Evolutionary conservation across 2,329 filamentous ascomycete species (phyloP), one percentile per base, ranked within the genome.

Genomic region (Talaromyces sp.): DNA sequence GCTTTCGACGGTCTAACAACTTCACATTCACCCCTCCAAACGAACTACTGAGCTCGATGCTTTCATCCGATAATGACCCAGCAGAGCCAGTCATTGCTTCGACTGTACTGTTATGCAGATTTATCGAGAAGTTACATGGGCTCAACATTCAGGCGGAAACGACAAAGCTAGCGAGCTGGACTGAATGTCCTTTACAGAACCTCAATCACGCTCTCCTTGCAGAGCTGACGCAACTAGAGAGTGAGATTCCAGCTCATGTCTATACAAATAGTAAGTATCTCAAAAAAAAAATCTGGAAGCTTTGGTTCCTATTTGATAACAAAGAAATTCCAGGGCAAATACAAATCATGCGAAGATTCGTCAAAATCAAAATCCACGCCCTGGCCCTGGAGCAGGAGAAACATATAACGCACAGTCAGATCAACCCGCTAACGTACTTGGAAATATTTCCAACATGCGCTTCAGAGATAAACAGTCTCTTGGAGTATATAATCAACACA

Each of bases 151-250:
- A 53, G 5, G 39, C 15, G 15, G 40, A 54, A 3, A 40, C 54
- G 10, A 10, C 21, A 35, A 45, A 50, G 10, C 28, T 25, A n/a
- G 22, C 33, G 3, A 28, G 11, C 15, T 37, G 48, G 48, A 33
- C 48, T 8, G 56, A 39, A 13, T 58, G 56, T 48, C 56, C 56
- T 48, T 19, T 58, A 11, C 50, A 50, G 19, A 50, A 46, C 17
- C 33, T 54, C 22, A 41, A 22, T 7, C 50, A 54, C 2, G 15
- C 3, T 22, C 51, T 53, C 25, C 10, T 53, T 15, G 11, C 41
- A 50, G 56, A 58, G 19, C 21, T 58, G 25, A 11, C 7, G 8
- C 50, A 50, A 17, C 35, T 58, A 21, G 50, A 58, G 7, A 41
- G 7, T 19, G 9, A 21, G 1, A 5, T 58, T 10, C 41, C 56